phyloP scores from a whole-genome alignment of 2,329 filamentous ascomycete species.

The Metarhizium robertsii region DNA sequence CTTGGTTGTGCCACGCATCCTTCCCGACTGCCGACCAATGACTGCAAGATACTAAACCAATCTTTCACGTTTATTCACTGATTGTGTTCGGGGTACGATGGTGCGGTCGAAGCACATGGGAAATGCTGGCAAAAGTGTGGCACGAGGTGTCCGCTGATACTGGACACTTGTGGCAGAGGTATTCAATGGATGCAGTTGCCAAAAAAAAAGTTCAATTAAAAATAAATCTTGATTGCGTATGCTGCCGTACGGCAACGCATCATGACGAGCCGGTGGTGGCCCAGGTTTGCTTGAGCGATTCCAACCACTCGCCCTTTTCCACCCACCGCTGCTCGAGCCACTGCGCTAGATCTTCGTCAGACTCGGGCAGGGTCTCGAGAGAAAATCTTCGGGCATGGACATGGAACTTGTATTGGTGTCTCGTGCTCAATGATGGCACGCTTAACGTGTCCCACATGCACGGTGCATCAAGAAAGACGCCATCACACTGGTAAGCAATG shows the following conservation, averaged over 20 bases:
- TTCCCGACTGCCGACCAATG: background rate
- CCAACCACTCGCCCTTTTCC: conserved; percentile 43
- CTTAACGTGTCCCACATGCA: conserved; percentile 45
- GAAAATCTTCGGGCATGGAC: conserved; percentile 39
- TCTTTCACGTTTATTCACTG: background rate
- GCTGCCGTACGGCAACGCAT: background rate
- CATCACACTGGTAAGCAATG: conserved; percentile 39
- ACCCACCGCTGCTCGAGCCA: conserved; percentile 46
- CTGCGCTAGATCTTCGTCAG: conserved; percentile 37
- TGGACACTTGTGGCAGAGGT: no score
- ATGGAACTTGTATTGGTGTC: conserved; percentile 36
- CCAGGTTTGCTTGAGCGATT: conserved; percentile 18
- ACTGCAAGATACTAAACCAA: background rate
- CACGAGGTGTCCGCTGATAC: no score
- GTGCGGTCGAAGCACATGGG: no score
- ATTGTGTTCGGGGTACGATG: no score
- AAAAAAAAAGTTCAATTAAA: no score
- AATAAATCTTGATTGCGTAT: background rate
- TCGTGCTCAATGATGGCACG: conserved; percentile 26
- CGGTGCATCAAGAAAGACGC: conserved; percentile 35
- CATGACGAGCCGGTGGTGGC: conserved; percentile 1
- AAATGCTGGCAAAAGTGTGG: background rate
- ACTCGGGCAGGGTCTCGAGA: conserved; percentile 36
- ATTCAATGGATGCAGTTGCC: no score
- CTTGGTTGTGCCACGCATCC: no score